Evolutionary conservation across 1,284 basidiomycete genomes (phyloP), one percentile per base, ranked within the genome.

Genomic region (Volvariella surrecta): DNA sequence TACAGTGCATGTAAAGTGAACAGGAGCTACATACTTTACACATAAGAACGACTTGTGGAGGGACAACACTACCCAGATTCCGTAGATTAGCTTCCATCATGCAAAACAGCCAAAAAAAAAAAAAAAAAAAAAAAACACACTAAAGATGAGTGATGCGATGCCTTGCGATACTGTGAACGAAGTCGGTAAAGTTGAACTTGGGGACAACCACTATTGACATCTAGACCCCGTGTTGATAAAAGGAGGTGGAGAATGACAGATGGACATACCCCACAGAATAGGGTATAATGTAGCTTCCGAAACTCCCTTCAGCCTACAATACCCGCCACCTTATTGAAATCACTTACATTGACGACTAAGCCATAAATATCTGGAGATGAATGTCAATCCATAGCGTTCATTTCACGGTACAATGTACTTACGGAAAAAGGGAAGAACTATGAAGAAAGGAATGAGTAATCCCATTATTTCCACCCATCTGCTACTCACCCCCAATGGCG

Each of bases 401-500:
- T 40, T 31, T 3, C n/a, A n/a, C n/a, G 19, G 19, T 21, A 41
- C 16, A 15, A 40, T 31, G 15, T 34, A 56, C 67, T 57, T 44
- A 71, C 68, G 70, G 44, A 68, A 72, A 50, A 72, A 68, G 3
- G 69, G 67, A n/a, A 70, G 56, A 15, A 69, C 70, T 70, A 42
- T 28, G 48, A 37, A 19, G 44, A 28, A 6, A 28, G 11, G 24
- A 42, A 16, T 38, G 15, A 28, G 22, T 49, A 15, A 51, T 38
- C 32, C 18, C 30, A 28, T 13, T 30, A 16, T 17, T 15, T 4
- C 32, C 38, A 13, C 10, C 15, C 15, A 2, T 35, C 20, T 38
- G 43, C 7, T 24, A 49, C 65, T 47, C 46, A 82, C 83, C 73
- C 74, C 82, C 72, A 61, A 81, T 38, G 64, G 63, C 47, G 64